phyloP scores from a whole-genome alignment of 2,329 filamentous ascomycete species.

The Chaetomiaceae sp. region DNA sequence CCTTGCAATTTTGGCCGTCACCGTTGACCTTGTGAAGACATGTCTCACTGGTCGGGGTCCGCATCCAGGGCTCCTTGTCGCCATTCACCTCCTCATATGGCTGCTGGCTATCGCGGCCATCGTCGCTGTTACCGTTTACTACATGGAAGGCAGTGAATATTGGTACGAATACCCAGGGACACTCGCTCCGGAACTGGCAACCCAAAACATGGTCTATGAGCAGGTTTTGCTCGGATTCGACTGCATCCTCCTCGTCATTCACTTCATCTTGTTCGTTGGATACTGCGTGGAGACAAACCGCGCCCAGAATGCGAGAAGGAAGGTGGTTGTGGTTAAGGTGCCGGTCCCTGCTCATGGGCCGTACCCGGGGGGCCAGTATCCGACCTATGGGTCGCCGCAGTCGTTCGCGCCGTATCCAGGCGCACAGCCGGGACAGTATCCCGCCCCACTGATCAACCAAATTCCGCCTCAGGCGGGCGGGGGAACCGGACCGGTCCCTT shows the following conservation, averaged over 20 bases:
- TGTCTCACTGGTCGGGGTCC: conserved; percentile 32
- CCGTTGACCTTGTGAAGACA: conserved; percentile 36
- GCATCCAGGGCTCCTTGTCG: conserved; percentile 42
- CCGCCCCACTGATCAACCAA: not conserved
- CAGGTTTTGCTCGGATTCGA: conserved; percentile 22
- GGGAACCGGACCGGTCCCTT: not conserved
- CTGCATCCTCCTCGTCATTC: conserved; percentile 21
- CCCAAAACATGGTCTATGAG: conserved; percentile 12
- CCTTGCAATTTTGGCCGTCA: conserved; percentile 35
- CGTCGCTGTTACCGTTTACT: conserved; percentile 25
- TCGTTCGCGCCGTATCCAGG: not conserved
- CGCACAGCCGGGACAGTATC: not conserved
- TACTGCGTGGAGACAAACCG: conserved; percentile 37
- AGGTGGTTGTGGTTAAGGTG: conserved; percentile 8
- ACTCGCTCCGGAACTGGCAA: not conserved
- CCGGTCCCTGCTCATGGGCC: not conserved
- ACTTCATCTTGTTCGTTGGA: conserved; percentile 38
- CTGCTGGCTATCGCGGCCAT: conserved; percentile 29
- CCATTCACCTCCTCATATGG: conserved; percentile 39
- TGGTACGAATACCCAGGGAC: conserved; percentile 17
- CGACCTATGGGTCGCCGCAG: not conserved
- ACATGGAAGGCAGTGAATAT: too few relatives aligned
- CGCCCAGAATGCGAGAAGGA: conserved; percentile 24
- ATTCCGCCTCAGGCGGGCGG: not conserved
- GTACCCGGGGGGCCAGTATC: not conserved